Evolutionary conservation across 495 filamentous ascomycete species (phyloP).

Genomic region (Paragyromitra xinjiangensis): DNA sequence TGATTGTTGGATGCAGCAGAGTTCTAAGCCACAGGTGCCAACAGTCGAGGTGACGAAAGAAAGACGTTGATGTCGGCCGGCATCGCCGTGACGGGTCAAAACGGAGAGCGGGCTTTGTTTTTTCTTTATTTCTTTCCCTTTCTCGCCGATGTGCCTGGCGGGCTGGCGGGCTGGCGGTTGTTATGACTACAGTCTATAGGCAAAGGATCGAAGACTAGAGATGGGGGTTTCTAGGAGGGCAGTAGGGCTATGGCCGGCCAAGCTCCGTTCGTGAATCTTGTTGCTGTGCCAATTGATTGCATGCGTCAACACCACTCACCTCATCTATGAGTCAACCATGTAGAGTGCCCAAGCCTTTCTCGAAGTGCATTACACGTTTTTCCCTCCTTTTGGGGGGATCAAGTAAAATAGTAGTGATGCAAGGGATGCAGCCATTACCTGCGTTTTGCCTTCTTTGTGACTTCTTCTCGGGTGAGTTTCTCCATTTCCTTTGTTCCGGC

Average conservation of each 20-base stretch:
- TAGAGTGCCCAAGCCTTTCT: too few relatives aligned
- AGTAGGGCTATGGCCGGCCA: neutral
- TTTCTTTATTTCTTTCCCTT: neutral
- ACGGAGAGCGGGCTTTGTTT: neutral
- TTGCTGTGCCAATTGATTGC: neutral
- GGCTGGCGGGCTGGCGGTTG: neutral
- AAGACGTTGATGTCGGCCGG: neutral
- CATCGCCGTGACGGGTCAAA: conserved; percentile 2
- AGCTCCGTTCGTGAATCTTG: neutral
- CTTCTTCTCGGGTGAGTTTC: neutral
- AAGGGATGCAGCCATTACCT: neutral
- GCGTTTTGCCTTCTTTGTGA: neutral
- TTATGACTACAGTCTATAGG: neutral
- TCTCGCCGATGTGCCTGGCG: neutral
- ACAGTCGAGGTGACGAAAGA: neutral
- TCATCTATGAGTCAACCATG: neutral
- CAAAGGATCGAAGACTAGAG: neutral
- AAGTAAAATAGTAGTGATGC: neutral
- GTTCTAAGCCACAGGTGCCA: neutral
- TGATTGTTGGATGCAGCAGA: neutral
- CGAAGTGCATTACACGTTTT: neutral
- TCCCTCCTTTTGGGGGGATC: neutral
- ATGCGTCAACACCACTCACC: neutral
- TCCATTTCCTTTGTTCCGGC: neutral
- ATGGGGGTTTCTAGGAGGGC: neutral